These are phyloP conservation scores for Komagataella pastoris DNA, from an alignment of 805 yeast genomes.

Conservation along the genomic window DNA sequence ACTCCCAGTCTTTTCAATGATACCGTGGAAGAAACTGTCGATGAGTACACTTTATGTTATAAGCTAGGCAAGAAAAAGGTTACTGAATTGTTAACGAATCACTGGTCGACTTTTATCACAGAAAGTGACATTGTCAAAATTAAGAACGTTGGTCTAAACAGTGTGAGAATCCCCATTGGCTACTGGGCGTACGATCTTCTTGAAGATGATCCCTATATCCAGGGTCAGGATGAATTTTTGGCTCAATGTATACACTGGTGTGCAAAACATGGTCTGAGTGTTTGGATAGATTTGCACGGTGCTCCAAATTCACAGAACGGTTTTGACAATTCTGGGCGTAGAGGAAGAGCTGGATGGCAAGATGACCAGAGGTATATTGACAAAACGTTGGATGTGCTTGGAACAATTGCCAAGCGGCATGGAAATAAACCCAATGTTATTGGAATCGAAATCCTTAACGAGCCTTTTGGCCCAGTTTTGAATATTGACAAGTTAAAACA, in stretches of 20 bases:
- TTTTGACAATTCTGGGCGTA: conserved; percentile 83
- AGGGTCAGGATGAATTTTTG: conserved; percentile 63
- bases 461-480: conserved; percentile 69
- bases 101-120: conserved; percentile 71
- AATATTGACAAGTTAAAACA: conserved; percentile 43
- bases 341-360: conserved; percentile 52
- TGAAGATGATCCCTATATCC: conserved; percentile 71
- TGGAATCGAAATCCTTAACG: conserved; percentile 80
- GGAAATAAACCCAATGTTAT: conserved; percentile 59
- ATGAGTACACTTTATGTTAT: conserved; percentile 63
- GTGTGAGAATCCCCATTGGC: conserved; percentile 85
- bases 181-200: conserved; percentile 77
- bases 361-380: conserved; percentile 32
- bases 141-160: conserved; percentile 52
- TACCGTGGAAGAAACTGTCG: conserved; percentile 49
- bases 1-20: conserved; percentile 64
- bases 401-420: conserved; percentile 45
- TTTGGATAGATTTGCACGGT: conserved; percentile 90
- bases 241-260: conserved; percentile 77
- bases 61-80: conserved; percentile 52
- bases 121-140: conserved; percentile 60
- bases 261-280: conserved; percentile 43
- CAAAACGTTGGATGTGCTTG: conserved; percentile 42
- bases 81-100: conserved; percentile 34
- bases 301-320: conserved; percentile 97